A percentile compares a stretch with the other conserved stretches of the same genome.
phyloP scores from a whole-genome alignment of 2,329 filamentous ascomycete species.

The Venturia oleaginea region DNA sequence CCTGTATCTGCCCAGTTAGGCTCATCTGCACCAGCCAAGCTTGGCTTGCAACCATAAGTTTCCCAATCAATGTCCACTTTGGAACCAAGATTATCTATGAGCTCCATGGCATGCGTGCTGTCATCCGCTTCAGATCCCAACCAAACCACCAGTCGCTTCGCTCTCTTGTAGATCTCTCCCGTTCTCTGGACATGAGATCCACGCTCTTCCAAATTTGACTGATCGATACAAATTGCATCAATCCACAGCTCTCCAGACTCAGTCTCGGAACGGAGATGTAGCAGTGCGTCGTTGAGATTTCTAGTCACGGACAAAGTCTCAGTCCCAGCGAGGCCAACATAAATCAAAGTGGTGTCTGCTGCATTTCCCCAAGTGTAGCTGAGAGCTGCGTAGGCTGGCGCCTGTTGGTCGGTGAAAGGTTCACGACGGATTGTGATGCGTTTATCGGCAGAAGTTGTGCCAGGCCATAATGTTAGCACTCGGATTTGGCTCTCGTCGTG shows the following conservation, averaged over 20 bases:
- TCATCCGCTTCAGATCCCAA: background rate
- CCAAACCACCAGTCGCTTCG: conserved; percentile 2
- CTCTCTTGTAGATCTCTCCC: conserved; percentile 3
- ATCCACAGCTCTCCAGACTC: conserved; percentile 1
- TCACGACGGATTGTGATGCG: background rate
- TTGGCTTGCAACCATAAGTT: background rate
- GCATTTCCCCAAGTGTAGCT: conserved; percentile 4
- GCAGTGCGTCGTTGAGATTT: background rate
- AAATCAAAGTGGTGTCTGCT: background rate
- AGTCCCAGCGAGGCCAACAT: background rate
- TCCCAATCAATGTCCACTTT: conserved; percentile 3
- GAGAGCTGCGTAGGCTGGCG: conserved; percentile 5
- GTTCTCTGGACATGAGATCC: conserved; percentile 2
- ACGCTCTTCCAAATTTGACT: conserved; percentile 11
- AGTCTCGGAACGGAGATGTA: background rate
- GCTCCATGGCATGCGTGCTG: background rate
- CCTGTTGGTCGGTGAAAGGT: background rate
- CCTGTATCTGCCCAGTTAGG: background rate
- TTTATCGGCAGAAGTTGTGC: background rate
- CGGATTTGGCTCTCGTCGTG: background rate
- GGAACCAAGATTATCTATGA: background rate
- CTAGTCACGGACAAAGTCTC: background rate
- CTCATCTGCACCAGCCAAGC: background rate
- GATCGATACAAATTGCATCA: conserved; percentile 13
- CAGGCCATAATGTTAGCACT: background rate